These are phyloP conservation scores for Xylariaceae sp. DNA, from an alignment of 2,329 filamentous ascomycete genomes.

Conservation along the genomic window DNA sequence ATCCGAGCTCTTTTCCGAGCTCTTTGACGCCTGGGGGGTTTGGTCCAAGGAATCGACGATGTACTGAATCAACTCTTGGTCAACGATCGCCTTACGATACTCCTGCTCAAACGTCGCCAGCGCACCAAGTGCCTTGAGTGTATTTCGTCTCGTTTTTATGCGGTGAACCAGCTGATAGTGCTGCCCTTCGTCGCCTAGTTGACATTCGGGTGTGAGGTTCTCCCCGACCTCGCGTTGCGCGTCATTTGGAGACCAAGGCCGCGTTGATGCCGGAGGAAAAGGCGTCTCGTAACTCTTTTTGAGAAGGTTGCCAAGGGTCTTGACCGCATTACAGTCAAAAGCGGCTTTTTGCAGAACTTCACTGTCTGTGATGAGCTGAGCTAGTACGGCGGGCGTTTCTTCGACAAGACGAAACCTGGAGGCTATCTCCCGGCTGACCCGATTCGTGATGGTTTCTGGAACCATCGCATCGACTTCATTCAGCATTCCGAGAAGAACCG, in stretches of 20 bases:
- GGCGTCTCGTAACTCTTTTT: conserved; percentile 44
- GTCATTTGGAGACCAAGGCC: conserved; percentile 29
- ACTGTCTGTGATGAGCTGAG: conserved; percentile 71
- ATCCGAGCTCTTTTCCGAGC: too few species aligned
- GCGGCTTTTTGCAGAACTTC: conserved; percentile 75
- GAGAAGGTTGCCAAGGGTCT: conserved; percentile 39
- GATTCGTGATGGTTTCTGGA: conserved; percentile 26
- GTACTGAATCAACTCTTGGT: conserved; percentile 71
- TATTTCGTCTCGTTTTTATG: conserved; percentile 67
- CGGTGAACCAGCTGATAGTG: conserved; percentile 57
- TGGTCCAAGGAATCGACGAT: conserved; percentile 70
- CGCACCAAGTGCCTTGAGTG: conserved; percentile 73
- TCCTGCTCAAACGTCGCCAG: conserved; percentile 75
- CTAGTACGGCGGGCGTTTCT: conserved; percentile 66
- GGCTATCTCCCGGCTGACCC: conserved; percentile 21
- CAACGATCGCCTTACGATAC: conserved; percentile 74
- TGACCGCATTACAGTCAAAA: conserved; percentile 53
- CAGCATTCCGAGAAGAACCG: conserved; percentile 60
- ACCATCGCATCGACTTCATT: conserved; percentile 38
- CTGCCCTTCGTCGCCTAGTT: conserved; percentile 54
- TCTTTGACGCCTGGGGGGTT: conserved; percentile 45
- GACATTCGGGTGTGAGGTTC: conserved; percentile 31
- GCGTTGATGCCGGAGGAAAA: conserved; percentile 20
- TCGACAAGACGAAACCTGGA: conserved; percentile 52
- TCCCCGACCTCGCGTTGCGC: conserved; percentile 23